phyloP scores from a whole-genome alignment of 2,329 filamentous ascomycete species.

The Davidsoniella eucalypti region DNA sequence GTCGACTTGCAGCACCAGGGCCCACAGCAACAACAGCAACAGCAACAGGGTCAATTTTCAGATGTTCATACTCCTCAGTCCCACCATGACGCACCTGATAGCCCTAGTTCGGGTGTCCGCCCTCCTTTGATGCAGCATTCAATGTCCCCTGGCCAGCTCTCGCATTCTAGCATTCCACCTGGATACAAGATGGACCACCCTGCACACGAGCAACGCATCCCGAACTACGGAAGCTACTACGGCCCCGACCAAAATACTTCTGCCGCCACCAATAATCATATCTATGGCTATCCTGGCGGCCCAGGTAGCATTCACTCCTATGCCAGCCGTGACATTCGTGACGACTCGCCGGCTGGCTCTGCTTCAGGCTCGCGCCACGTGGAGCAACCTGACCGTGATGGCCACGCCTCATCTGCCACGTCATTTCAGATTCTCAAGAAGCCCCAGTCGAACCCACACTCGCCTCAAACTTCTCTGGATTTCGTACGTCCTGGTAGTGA shows the following conservation, averaged over 20 bases:
- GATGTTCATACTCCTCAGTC: slow-evolving; percentile 22
- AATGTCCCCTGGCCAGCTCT: slow-evolving; percentile 12
- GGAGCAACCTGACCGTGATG: slow-evolving; percentile 15
- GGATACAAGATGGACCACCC: slow-evolving; percentile 16
- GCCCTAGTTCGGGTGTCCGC: slow-evolving; percentile 7
- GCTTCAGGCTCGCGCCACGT: slow-evolving; percentile 16
- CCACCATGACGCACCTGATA: slow-evolving; percentile 16
- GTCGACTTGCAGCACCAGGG: slow-evolving; percentile 18
- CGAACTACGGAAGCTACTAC: slow-evolving; percentile 15
- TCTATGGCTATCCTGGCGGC: slow-evolving; percentile 15
- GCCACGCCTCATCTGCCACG: slow-evolving; percentile 20
- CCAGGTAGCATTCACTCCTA: slow-evolving; percentile 10
- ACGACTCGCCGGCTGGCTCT: slow-evolving; percentile 21
- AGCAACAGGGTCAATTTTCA: slow-evolving; percentile 6
- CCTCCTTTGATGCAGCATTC: slow-evolving; percentile 14
- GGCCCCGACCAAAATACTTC: background rate
- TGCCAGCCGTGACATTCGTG: slow-evolving; percentile 21
- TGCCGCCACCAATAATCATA: slow-evolving; percentile 17
- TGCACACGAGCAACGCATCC: slow-evolving; percentile 14
- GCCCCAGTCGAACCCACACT: slow-evolving; percentile 22
- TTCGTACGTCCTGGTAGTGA: slow-evolving; percentile 25
- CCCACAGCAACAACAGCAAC: slow-evolving; percentile 16
- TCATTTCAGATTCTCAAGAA: slow-evolving; percentile 37
- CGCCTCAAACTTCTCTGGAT: slow-evolving; percentile 23
- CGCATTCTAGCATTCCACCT: slow-evolving; percentile 14